Conservation (phyloP, 1,139 yeast species). For the Hansenula lynferdii region DNA sequence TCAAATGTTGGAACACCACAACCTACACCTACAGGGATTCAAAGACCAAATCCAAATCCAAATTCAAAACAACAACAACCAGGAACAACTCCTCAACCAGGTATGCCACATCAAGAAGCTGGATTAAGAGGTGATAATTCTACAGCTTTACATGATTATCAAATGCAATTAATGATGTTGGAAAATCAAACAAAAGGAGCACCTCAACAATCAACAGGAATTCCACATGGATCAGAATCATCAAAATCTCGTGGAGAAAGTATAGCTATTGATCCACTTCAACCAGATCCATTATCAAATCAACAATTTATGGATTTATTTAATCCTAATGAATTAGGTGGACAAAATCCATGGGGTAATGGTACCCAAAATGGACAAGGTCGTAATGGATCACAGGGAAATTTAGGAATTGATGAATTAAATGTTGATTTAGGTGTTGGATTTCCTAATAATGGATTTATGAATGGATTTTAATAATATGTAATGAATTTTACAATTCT, state of each 20-base stretch:
- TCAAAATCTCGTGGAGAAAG: conserved; percentile 14
- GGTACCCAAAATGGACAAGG: no score
- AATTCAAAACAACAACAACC: neutral
- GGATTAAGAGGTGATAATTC: conserved; percentile 12
- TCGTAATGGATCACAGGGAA: neutral
- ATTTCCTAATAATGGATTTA: conserved; percentile 1
- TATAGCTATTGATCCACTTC: conserved; percentile 21
- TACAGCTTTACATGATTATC: conserved; percentile 22
- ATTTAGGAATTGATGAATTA: conserved; percentile 1
- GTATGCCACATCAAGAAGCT: conserved; percentile 3
- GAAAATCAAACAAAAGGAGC: conserved; percentile 20
- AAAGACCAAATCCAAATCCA: neutral
- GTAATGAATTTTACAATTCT: no score
- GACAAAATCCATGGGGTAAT: no score
- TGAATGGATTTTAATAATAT: conserved; percentile 4
- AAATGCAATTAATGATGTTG: conserved; percentile 22
- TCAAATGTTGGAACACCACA: conserved; percentile 1
- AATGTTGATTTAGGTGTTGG: conserved; percentile 4
- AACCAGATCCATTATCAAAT: conserved; percentile 17
- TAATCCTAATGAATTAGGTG: conserved; percentile 13
- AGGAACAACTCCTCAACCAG: no score
- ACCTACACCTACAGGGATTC: neutral
- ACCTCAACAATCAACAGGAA: no score
- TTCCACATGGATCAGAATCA: conserved; percentile 1
- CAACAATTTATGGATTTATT: conserved; percentile 19